Conservation (phyloP, 1,284 basidiomycete species). For the Amylostereum areolatum region DNA sequence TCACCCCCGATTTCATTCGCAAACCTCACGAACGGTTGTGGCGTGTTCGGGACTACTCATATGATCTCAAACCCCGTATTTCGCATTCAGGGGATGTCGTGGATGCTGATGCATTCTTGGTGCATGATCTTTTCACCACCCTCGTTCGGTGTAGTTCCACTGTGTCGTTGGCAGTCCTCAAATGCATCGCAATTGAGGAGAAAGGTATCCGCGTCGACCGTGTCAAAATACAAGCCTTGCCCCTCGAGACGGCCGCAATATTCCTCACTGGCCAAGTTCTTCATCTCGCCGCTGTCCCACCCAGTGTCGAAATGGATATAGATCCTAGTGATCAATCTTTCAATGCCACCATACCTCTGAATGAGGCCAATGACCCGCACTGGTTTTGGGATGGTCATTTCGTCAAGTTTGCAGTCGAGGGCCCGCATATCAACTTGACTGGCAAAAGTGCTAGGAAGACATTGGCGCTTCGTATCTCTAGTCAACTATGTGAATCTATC, state of each 20-base stretch:
- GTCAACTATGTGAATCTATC: not conserved
- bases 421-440: too few species aligned
- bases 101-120: not conserved
- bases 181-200: not conserved
- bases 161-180: not conserved
- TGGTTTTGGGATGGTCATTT: too few species aligned
- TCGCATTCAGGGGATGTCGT: too few species aligned
- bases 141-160: not conserved
- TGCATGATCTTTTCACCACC: not conserved
- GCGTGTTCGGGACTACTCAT: constrained; percentile 10
- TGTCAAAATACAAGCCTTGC: not conserved
- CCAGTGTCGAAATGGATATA: not conserved
- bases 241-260: not conserved
- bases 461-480: too few species aligned
- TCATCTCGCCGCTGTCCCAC: not conserved
- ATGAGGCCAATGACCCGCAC: too few species aligned
- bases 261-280: not conserved
- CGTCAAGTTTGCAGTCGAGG: too few species aligned
- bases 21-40: constrained; percentile 12
- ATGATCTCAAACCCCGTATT: too few species aligned
- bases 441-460: too few species aligned
- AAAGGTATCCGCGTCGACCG: not conserved
- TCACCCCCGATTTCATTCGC: constrained; percentile 8
- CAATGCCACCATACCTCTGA: not conserved
- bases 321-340: not conserved